phyloP scores from a whole-genome alignment of 202 grass and related monocot genomes.

The Carex arenaria region DNA sequence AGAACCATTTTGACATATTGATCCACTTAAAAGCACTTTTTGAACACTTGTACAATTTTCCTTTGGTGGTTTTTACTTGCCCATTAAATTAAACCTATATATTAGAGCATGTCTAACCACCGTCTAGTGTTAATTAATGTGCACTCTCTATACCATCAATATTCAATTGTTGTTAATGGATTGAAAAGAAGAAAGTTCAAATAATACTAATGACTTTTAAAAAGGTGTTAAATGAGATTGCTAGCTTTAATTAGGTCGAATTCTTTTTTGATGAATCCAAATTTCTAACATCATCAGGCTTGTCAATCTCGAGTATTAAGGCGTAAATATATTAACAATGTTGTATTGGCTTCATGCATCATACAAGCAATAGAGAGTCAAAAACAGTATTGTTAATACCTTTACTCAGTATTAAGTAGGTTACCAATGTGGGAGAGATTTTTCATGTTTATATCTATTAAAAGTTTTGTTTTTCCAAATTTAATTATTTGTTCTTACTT shows the following conservation, averaged over 20 bases:
- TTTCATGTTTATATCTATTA: not conserved
- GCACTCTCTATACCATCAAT: not conserved
- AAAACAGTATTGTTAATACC: too few relatives aligned
- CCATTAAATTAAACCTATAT: not conserved
- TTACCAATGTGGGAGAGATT: not conserved
- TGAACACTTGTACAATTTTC: not conserved
- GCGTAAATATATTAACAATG: too few relatives aligned
- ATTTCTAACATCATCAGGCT: not conserved
- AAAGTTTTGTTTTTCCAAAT: not conserved
- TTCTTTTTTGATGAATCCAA: not conserved
- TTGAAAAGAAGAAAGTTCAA: conserved; percentile 13
- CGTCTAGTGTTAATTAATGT: not conserved
- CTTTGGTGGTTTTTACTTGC: not conserved
- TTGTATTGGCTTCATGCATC: too few relatives aligned
- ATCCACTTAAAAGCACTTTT: conserved; percentile 7
- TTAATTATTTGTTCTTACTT: too few relatives aligned
- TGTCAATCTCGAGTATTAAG: not conserved
- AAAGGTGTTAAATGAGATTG: conserved; percentile 4
- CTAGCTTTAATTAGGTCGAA: conserved; percentile 10
- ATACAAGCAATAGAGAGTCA: too few relatives aligned
- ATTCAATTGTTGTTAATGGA: conserved; percentile 8
- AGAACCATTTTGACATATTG: conserved; percentile 14
- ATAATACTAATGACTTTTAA: conserved; percentile 5
- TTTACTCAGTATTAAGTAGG: too few relatives aligned
- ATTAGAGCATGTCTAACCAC: conserved; percentile 12